Conservation (phyloP, 2,329 filamentous ascomycete species). For the Exophiala aquamarina region DNA sequence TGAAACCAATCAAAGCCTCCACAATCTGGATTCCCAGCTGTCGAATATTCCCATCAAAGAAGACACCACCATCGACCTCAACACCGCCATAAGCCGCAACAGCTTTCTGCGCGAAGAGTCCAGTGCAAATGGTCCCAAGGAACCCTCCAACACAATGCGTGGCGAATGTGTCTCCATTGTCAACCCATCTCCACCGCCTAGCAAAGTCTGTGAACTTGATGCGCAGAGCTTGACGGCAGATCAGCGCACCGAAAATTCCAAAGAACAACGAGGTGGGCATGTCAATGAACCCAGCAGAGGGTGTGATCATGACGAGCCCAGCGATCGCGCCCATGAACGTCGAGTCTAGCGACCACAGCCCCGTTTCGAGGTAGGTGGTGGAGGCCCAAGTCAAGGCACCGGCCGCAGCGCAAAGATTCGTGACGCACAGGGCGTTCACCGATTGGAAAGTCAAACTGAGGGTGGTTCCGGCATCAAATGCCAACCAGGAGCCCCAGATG, state of each 20-base stretch:
- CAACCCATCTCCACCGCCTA: conserved; percentile 51
- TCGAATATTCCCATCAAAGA: conserved; percentile 53
- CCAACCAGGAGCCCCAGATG: conserved; percentile 54
- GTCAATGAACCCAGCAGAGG: conserved; percentile 51
- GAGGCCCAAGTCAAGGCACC: conserved; percentile 49
- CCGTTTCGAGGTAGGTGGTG: conserved; percentile 45
- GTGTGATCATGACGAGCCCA: conserved; percentile 54
- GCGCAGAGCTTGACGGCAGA: conserved; percentile 52
- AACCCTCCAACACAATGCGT: conserved; percentile 56
- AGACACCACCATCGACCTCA: conserved; percentile 50
- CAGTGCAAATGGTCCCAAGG: conserved; percentile 51
- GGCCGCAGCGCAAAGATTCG: conserved; percentile 49
- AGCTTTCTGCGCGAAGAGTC: conserved; percentile 51
- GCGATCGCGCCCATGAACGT: conserved; percentile 56
- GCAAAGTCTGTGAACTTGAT: conserved; percentile 55
- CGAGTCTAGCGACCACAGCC: conserved; percentile 49
- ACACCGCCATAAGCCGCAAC: conserved; percentile 53
- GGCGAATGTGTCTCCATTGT: conserved; percentile 57
- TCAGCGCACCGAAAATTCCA: conserved; percentile 46
- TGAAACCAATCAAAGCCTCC: conserved; percentile 52
- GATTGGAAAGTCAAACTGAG: conserved; percentile 52
- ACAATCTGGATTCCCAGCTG: conserved; percentile 53
- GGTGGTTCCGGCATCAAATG: conserved; percentile 53
- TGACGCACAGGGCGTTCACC: conserved; percentile 51
- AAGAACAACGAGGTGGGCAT: conserved; percentile 51